phyloP scores from a whole-genome alignment of 352 stramenopile genomes.

The Globisporangium nodosum region DNA sequence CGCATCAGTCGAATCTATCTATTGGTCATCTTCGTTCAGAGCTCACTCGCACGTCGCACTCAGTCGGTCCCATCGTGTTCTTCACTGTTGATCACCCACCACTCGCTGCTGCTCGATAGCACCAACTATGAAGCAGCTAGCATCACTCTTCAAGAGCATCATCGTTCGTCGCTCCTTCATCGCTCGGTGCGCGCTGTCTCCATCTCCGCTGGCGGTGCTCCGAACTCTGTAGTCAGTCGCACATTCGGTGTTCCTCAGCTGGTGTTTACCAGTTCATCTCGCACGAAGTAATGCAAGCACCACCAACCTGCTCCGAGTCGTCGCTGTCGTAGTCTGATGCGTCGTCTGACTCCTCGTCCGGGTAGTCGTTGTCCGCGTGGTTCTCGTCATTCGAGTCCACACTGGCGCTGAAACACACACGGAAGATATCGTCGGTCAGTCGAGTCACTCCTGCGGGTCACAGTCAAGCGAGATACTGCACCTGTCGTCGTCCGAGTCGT shows the following conservation, averaged over 20 bases:
- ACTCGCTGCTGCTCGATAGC: too few species aligned
- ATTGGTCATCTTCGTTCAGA: too few species aligned
- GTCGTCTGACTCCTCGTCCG: conserved; percentile 60
- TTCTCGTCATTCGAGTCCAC: conserved; percentile 84
- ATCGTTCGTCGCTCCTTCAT: conserved; percentile 12
- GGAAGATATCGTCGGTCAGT: conserved; percentile 1
- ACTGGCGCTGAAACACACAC: conserved; percentile 36
- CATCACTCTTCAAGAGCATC: neutral
- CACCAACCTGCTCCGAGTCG: conserved; percentile 27
- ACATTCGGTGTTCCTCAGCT: neutral
- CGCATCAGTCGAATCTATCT: too few species aligned
- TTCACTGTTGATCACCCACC: too few species aligned
- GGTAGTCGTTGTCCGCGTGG: conserved; percentile 75
- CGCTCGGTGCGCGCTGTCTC: conserved; percentile 9
- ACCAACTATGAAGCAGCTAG: too few species aligned
- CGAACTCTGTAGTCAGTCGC: conserved; percentile 4
- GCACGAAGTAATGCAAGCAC: neutral
- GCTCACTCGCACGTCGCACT: too few species aligned
- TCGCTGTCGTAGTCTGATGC: conserved; percentile 30
- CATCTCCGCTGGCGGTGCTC: conserved; percentile 10
- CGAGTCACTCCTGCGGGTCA: neutral
- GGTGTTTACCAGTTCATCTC: too few species aligned
- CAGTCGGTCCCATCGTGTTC: too few species aligned
- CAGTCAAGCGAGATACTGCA: conserved; percentile 24
- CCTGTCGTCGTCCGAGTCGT: conserved; percentile 60